Evolutionary conservation across 176 grass and related monocot genomes (phyloP).

Genomic region (Oryza longistaminata): DNA sequence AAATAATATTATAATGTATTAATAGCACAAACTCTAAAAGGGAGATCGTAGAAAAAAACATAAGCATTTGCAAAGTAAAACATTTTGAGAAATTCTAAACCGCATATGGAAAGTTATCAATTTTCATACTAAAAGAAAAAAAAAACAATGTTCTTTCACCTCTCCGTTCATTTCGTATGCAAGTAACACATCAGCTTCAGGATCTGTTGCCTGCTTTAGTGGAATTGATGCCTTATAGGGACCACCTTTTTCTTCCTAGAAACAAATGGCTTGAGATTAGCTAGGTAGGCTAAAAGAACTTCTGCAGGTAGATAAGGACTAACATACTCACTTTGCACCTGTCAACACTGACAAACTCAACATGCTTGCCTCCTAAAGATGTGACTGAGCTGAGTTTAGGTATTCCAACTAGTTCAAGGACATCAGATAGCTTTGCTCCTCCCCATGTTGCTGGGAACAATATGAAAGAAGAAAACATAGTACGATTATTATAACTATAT

Average conservation of each 20-base stretch:
- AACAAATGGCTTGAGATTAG: slow-evolving; percentile 15
- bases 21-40: neutral
- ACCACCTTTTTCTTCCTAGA: slow-evolving; percentile 94
- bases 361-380: slow-evolving; percentile 84
- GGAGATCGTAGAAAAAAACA: neutral
- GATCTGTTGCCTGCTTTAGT: slow-evolving; percentile 77
- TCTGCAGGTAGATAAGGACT: neutral
- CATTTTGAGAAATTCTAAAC: no score
- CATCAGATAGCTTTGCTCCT: slow-evolving; percentile 82
- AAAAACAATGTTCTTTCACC: slow-evolving; percentile 42
- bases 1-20: neutral
- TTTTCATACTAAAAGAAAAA: slow-evolving; percentile 19
- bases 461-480: slow-evolving; percentile 23
- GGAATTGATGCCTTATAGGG: slow-evolving; percentile 98
- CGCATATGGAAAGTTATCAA: neutral
- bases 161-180: slow-evolving; percentile 99
- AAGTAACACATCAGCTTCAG: slow-evolving; percentile 96
- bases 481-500: neutral
- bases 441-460: slow-evolving; percentile 81
- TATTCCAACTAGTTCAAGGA: slow-evolving; percentile 74
- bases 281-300: neutral
- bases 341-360: slow-evolving; percentile 86
- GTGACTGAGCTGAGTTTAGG: slow-evolving; percentile 62
- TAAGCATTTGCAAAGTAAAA: no score
- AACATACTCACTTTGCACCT: slow-evolving; percentile 81